Base-by-base conservation (phyloP, 139 green algal species). In the Micractinium sp. region DNA sequence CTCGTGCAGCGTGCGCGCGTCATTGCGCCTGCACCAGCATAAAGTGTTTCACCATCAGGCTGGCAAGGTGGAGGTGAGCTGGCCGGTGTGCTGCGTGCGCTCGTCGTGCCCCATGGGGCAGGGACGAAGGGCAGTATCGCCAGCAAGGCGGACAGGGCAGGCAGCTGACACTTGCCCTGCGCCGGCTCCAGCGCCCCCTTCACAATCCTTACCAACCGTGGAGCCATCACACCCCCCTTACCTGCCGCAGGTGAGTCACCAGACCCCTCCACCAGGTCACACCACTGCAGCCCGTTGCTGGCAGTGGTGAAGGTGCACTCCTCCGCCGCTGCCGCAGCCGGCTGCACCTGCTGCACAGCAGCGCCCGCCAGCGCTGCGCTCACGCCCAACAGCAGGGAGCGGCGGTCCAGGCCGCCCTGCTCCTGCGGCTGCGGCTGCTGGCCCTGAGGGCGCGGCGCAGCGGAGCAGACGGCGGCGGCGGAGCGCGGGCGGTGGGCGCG, bases 211-310 rank as follows among this genome's bases (percentile, higher is more conserved):
- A 18, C 67, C 67, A 75, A 56, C 5, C 47, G 9, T 56, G 47
- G 47, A 16, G 47, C 47, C 47, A 22, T 22, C 4, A 75, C 67
- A 69, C 69, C 23, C 56, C 12, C 15, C 87, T 71, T 33, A 94
- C 91, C 86, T 92, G 91, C 88, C 29, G 91, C 91, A 0, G 93
- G 92, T 0, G 90, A 36, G 22, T 90, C 83, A 22, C 95, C 95
- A 36, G 81, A 92, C 86, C 95, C 95, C 84, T 93, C 94, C 66
- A 91, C 78, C 0, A 88, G 85, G 35, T 97, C 96, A 53, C 91
- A 94, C 77, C 82, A 96, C 82, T 94, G 81, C 31, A 96, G 81
- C 36, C 63, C 27, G 27, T 41, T 63, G 25, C 53, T 35, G 33
- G 53, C 47, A 20, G 18, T 60, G 47, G 31, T 36, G 33, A 87